Conservation (phyloP, 2,329 filamentous ascomycete genomes). For the Pseudopithomyces maydicus region DNA sequence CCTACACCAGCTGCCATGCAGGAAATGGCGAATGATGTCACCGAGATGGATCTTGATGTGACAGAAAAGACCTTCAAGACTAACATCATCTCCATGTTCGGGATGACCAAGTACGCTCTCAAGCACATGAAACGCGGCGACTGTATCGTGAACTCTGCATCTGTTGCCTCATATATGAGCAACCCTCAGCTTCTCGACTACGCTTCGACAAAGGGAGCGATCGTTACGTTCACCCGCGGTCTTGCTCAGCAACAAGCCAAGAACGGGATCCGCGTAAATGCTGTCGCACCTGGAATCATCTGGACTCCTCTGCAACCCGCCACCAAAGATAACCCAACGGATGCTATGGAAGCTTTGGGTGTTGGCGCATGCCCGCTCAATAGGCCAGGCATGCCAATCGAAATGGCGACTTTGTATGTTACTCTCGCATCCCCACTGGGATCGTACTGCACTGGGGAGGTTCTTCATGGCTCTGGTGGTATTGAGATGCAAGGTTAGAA, state of each 20-base stretch:
- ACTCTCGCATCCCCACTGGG: conserved; percentile 23
- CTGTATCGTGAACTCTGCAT: conserved; percentile 80
- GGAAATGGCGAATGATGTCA: conserved; percentile 58
- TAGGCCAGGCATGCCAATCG: conserved; percentile 23
- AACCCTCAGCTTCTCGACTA: conserved; percentile 79
- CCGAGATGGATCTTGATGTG: conserved; percentile 59
- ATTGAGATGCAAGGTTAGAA: conserved; percentile 28
- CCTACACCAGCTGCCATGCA: conserved; percentile 56
- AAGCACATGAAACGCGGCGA: conserved; percentile 72
- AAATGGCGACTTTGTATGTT: conserved; percentile 25
- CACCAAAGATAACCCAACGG: conserved; percentile 17
- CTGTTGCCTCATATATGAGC: conserved; percentile 78
- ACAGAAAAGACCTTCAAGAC: conserved; percentile 67
- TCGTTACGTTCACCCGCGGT: conserved; percentile 75
- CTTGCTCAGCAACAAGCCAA: conserved; percentile 72
- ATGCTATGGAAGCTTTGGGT: conserved; percentile 18
- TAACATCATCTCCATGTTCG: conserved; percentile 81
- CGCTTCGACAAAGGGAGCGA: conserved; percentile 75
- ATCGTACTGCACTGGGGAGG: conserved; percentile 25
- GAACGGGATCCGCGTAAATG: conserved; percentile 75
- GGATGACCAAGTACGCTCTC: conserved; percentile 73
- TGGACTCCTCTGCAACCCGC: conserved; percentile 24
- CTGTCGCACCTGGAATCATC: conserved; percentile 69
- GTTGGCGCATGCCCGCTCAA: conserved; percentile 26
- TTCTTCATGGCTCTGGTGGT: conserved; percentile 21